Evolutionary conservation across 1,284 basidiomycete genomes (phyloP).

Genomic region (Trichosporon asahii): DNA sequence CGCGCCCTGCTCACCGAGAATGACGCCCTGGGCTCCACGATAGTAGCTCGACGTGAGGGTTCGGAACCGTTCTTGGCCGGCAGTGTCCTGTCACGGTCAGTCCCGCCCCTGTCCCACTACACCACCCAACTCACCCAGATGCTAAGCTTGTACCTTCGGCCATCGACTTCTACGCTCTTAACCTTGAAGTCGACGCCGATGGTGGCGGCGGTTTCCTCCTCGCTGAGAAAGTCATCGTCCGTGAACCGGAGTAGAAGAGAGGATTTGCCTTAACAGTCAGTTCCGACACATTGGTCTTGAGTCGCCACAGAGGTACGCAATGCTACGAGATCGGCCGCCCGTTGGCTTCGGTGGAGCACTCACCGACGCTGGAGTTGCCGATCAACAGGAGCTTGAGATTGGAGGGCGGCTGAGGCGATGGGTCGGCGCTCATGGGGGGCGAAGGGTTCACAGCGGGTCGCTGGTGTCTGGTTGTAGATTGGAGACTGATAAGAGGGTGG

Average conservation of each 20-base stretch:
- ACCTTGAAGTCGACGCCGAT: conserved; percentile 62
- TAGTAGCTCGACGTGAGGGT: conserved; percentile 98
- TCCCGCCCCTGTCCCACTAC: background rate
- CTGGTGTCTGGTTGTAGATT: background rate
- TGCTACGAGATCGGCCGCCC: background rate
- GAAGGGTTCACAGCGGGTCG: background rate
- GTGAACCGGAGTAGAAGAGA: conserved; percentile 89
- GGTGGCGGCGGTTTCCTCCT: conserved; percentile 92
- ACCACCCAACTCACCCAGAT: conserved; percentile 54
- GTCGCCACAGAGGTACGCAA: background rate
- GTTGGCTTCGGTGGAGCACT: conserved; percentile 51
- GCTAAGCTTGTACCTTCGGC: conserved; percentile 57
- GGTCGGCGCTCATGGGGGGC: background rate
- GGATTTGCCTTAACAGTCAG: conserved; percentile 54
- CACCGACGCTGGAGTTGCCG: conserved; percentile 86
- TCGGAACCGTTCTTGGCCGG: conserved; percentile 94
- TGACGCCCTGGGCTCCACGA: conserved; percentile 62
- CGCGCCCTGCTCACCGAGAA: conserved; percentile 62
- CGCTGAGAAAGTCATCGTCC: conserved; percentile 90
- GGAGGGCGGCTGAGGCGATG: conserved; percentile 12
- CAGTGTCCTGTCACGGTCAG: conserved; percentile 67
- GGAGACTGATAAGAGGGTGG: background rate
- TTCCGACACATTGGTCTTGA: background rate
- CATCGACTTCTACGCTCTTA: conserved; percentile 55
- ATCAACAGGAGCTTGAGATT: conserved; percentile 58